Evolutionary conservation across 2,329 filamentous ascomycete species (phyloP), one percentile per base, ranked within the genome.

Genomic region (Ceratocystis cubensis): DNA sequence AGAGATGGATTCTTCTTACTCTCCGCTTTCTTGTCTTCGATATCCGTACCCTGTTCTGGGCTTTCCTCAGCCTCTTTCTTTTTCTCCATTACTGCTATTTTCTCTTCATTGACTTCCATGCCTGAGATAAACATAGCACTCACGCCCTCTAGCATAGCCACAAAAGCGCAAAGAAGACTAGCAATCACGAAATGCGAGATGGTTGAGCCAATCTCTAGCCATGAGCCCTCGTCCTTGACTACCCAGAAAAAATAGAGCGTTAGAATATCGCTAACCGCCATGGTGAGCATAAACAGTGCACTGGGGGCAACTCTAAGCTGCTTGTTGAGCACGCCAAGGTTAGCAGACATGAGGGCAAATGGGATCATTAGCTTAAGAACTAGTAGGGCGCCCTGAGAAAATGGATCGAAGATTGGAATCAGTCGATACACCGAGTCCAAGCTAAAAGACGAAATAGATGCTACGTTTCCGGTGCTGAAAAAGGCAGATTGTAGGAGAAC

Each of bases 181-280:
- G 91, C 93, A 77, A 99, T 97, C 69, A 86, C 85, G 75, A 97
- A 99, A 75, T 97, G 92, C 72, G 85, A 96, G 70, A 99, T 99
- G 2, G 91, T 96, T 33, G 91, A 96, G 41, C 94, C 94, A 73
- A 99, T 99, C 74, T 99, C 94, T 68, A 99, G 78, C 94, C 94
- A 99, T 25, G 88, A 94, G 0, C 94, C 94, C 74, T 99, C 94
- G 71, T 99, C 94, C 72, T 88, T 89, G 59, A 99, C 94, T 72
- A 96, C 90, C 85, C 90, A 99, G 77, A 99, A 99, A 79, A 99
- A 99, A 72, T 94, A 90, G 64, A 99, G 80, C 2, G 94, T 97
- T 74, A 97, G 81, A 63, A 96, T 84, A 74, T 99, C 94, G 69
- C 88, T 92, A 64, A 95, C 84, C 0, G 88, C 89, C 84, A 96